A percentile compares a stretch with the other conserved stretches of the same genome.
These are phyloP conservation scores for Melaleuca quinquenervia DNA, from an alignment of 345 rosid species.

Conservation along the genomic window DNA sequence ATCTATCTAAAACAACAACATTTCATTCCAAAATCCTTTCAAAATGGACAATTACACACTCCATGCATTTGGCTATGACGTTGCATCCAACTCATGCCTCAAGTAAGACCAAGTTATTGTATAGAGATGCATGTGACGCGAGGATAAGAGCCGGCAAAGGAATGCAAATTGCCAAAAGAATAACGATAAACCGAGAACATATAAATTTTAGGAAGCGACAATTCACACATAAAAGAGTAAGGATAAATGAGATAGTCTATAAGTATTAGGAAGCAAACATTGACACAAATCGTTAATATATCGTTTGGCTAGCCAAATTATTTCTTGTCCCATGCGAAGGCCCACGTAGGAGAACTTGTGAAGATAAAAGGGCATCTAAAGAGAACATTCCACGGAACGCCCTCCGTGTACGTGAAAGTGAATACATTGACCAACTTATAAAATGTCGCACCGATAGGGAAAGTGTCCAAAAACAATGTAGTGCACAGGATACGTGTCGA, in stretches of 20 bases:
- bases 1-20: background rate
- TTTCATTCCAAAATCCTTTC: background rate
- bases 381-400: background rate
- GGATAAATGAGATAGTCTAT: background rate
- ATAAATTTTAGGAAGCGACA: background rate
- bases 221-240: background rate
- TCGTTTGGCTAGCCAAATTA: background rate
- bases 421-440: background rate
- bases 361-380: background rate
- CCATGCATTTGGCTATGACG: background rate
- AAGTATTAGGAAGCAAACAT: background rate
- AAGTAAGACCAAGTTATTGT: background rate
- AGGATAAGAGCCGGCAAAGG: background rate
- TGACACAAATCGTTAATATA: background rate
- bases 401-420: background rate
- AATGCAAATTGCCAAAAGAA: background rate
- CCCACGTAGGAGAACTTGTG: background rate
- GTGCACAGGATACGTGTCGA: background rate
- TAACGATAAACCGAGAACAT: background rate
- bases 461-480: background rate
- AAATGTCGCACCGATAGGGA: background rate
- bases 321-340: background rate
- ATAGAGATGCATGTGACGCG: background rate
- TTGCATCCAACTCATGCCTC: background rate
- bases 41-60: background rate